A percentile compares a stretch with the other conserved stretches of the same genome.
Evolutionary conservation across 2,329 filamentous ascomycete genomes (phyloP).

Genomic region (Botryosphaeria dothidea): DNA sequence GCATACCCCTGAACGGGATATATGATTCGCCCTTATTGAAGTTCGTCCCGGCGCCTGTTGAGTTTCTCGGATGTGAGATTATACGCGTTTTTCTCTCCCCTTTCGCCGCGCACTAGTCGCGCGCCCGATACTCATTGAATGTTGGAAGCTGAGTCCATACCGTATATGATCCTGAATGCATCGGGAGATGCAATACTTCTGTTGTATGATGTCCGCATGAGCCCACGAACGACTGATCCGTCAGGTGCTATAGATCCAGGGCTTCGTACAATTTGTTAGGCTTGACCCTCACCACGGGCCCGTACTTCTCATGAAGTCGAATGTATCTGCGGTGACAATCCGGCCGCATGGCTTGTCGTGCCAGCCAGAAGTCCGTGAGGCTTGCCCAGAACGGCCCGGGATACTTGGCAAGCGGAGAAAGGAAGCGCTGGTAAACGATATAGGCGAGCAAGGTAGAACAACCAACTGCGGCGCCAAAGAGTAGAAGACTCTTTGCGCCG

Average conservation of each 20-base stretch:
- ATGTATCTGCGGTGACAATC: constrained; percentile 31
- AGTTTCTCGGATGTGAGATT: too few species aligned
- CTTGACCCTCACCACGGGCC: constrained; percentile 26
- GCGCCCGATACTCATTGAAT: too few species aligned
- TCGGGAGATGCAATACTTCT: background rate
- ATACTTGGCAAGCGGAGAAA: constrained; percentile 27
- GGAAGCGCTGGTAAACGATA: constrained; percentile 20
- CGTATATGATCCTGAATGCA: too few species aligned
- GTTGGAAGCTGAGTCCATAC: too few species aligned
- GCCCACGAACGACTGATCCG: too few species aligned
- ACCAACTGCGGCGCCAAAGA: too few species aligned
- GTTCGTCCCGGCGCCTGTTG: background rate
- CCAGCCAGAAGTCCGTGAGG: constrained; percentile 30
- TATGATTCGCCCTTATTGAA: background rate
- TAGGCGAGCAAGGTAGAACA: too few species aligned
- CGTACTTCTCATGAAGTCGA: constrained; percentile 30
- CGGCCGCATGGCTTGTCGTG: constrained; percentile 30
- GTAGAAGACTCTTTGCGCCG: too few species aligned
- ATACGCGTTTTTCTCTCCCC: too few species aligned
- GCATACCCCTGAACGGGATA: background rate
- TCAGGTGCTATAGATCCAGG: background rate
- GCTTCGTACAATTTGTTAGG: background rate
- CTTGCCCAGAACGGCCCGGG: constrained; percentile 32
- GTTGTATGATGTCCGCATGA: background rate
- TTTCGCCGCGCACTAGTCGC: too few species aligned